Conservation (phyloP, 177 flowering plant species). For the Vitis hybrid region DNA sequence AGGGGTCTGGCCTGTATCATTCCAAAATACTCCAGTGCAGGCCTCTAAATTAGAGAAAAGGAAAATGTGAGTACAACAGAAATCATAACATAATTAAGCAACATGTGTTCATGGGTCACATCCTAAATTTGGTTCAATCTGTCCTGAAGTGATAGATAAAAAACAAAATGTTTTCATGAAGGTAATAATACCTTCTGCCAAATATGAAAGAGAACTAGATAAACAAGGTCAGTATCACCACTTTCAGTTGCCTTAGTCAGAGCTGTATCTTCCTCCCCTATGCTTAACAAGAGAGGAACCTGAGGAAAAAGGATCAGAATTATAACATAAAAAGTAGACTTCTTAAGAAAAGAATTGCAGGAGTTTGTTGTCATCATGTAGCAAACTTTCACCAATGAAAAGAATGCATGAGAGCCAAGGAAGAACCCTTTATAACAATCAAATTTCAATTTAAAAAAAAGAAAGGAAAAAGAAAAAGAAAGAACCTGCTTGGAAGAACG, state of each 20-base stretch:
- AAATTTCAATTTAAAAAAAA: background rate
- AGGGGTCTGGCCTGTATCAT: conserved; percentile 76
- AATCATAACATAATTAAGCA: too few relatives aligned
- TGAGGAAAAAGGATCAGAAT: conserved; percentile 25
- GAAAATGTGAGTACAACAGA: conserved; percentile 6
- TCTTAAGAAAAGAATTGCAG: too few relatives aligned
- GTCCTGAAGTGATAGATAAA: background rate
- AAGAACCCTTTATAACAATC: background rate
- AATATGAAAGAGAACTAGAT: conserved; percentile 88
- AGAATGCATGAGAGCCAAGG: too few relatives aligned
- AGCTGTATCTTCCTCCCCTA: conserved; percentile 94
- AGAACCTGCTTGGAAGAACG: conserved; percentile 94
- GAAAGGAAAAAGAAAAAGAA: background rate
- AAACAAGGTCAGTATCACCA: conserved; percentile 98
- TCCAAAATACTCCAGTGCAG: conserved; percentile 77
- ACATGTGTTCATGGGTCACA: too few relatives aligned
- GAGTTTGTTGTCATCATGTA: too few relatives aligned
- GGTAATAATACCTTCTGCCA: conserved; percentile 76
- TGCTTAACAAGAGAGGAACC: conserved; percentile 95
- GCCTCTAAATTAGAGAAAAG: conserved; percentile 48
- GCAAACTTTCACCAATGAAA: too few relatives aligned
- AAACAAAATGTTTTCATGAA: background rate
- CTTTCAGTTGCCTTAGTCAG: conserved; percentile 88
- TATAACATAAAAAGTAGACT: background rate
- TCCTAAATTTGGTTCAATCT: too few relatives aligned